Percentiles rank a stretch among this genome's conserved stretches.
Evolutionary conservation across 768 basidiomycete species (phyloP).

Genomic region (Lactarius psammicola): DNA sequence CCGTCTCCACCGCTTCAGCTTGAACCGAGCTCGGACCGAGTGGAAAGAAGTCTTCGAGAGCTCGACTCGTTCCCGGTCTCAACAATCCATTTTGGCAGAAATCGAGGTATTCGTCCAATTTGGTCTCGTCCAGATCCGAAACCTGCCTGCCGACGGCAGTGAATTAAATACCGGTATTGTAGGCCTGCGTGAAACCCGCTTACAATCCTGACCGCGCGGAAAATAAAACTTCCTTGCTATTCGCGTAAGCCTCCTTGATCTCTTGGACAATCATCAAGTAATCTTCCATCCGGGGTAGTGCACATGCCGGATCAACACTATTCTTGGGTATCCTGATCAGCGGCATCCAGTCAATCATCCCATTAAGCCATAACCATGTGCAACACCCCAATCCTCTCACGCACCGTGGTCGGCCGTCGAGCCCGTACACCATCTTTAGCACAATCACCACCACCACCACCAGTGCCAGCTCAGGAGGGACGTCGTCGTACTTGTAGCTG

Average conservation of each 20-base stretch:
- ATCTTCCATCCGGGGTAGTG: conserved; percentile 25
- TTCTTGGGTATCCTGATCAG: conserved; percentile 36
- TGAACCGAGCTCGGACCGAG: conserved; percentile 2
- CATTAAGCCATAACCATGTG: not conserved
- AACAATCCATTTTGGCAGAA: conserved; percentile 17
- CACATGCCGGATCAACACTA: conserved; percentile 25
- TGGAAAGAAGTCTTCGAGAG: conserved; percentile 36
- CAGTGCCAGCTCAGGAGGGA: conserved; percentile 66
- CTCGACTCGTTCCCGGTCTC: conserved; percentile 29
- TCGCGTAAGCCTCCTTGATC: conserved; percentile 13
- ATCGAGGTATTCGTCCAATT: conserved; percentile 26
- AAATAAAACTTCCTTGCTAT: conserved; percentile 16
- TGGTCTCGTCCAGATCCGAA: conserved; percentile 15
- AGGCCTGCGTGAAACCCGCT: not conserved
- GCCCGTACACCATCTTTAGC: conserved; percentile 82
- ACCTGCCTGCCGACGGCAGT: conserved; percentile 11
- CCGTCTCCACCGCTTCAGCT: not conserved
- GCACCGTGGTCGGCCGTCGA: conserved; percentile 68
- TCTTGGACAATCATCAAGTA: conserved; percentile 21
- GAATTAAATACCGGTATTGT: not conserved
- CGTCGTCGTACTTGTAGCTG: conserved; percentile 57
- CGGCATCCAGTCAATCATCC: conserved; percentile 35
- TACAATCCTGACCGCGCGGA: conserved; percentile 27
- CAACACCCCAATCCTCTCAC: not conserved
- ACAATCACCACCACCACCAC: conserved; percentile 61